Evolutionary conservation across 2,329 filamentous ascomycete species (phyloP), one percentile per base, ranked within the genome.

Genomic region (Epichloe hybrida): DNA sequence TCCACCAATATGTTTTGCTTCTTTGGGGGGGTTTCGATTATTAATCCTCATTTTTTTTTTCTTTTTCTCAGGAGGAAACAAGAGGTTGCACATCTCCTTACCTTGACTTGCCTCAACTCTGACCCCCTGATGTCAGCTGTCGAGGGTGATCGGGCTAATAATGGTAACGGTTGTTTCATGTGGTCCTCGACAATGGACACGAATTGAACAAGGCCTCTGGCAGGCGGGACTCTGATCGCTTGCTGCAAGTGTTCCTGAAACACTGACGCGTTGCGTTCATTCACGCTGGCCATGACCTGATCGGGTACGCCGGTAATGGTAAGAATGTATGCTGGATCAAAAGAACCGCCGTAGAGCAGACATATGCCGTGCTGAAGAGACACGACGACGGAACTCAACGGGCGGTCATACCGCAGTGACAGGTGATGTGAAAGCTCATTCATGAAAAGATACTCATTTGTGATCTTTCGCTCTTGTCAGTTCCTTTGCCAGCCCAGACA

Each of bases 251-350:
- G 83, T n/a, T 72, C 74, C 62, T 93, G 86, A 3, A 94, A 77
- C 17, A 94, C 68, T n/a, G 76, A 74, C 1, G 87, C 81, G 64
- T 91, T 93, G 55, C 88, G 80, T 63, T 86, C 85, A 69, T 95
- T 95, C 49, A 80, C 87, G 3, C 81, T 77, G 0, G 86, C 79
- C 54, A 83, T 81, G 2, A 93, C 70, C 56, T 87, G 76, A 11
- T 73, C 73, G 1, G 84, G 75, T 9, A 93, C 72, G 0, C 87
- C 82, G 37, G 77, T 83, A 53, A 95, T 77, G 36, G 80, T 84
- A 60, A 95, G 72, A 53, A 83, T 76, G 62, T 95, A 96, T 20
- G 87, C 86, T 3, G 87, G 84, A 48, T 89, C 84, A 55, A 87
- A 84, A 5, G 80, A 82, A 37, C 83, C 85, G 2, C 80, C 85